Conservation (phyloP, 768 basidiomycete species). For the Boletus rex-veris region DNA sequence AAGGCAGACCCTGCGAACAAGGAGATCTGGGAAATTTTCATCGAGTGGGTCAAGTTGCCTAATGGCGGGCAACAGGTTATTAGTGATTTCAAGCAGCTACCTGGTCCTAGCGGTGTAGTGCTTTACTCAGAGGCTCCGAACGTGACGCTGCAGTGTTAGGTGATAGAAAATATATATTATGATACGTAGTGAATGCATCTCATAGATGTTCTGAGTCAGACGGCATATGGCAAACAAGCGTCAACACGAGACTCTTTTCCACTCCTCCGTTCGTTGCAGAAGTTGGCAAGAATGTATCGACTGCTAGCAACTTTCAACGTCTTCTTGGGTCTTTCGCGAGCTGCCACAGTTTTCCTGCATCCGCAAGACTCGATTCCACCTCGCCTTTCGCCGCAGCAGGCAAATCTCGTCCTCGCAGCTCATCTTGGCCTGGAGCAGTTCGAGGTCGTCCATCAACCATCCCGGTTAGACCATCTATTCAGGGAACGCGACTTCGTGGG, state of each 20-base stretch:
- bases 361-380: constrained; percentile 41
- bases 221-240: constrained; percentile 17
- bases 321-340: constrained; percentile 39
- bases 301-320: constrained; percentile 23
- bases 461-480: constrained; percentile 17
- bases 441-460: constrained; percentile 43
- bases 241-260: constrained; percentile 11
- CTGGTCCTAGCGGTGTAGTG: constrained; percentile 17
- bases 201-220: too few species aligned
- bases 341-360: constrained; percentile 58
- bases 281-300: constrained; percentile 10
- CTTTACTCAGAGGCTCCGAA: constrained; percentile 27
- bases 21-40: constrained; percentile 37
- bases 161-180: too few species aligned
- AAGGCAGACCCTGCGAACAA: constrained; percentile 23
- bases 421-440: constrained; percentile 72
- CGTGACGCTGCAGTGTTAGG: not conserved
- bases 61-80: constrained; percentile 47
- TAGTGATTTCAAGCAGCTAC: constrained; percentile 33
- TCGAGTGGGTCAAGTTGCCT: constrained; percentile 40
- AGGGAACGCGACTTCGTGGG: constrained; percentile 54
- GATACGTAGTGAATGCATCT: not conserved
- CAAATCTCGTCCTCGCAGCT: constrained; percentile 57
- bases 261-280: not conserved
- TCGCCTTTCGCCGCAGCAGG: constrained; percentile 47